Evolutionary conservation across 106 monocot genomes (phyloP).

Genomic region (Vanilla planifolia): DNA sequence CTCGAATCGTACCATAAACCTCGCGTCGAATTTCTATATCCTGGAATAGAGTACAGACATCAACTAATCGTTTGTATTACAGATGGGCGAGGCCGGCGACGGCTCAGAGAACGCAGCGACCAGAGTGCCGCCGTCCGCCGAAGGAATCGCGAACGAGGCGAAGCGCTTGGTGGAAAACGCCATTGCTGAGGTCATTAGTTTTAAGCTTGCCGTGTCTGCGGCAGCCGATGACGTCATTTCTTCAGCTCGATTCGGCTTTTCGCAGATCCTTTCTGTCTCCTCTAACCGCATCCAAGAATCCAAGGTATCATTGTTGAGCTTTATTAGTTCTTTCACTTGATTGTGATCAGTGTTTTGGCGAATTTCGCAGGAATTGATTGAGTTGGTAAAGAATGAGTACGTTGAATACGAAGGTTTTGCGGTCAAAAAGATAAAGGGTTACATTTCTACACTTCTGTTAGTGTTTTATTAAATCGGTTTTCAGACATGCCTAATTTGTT

Average conservation of each 20-base stretch:
- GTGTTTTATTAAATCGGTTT: not conserved
- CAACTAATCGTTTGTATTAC: too few relatives aligned
- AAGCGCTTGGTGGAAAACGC: conserved; percentile 29
- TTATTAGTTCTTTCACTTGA: not conserved
- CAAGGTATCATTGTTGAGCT: conserved; percentile 10
- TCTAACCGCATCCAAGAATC: conserved; percentile 27
- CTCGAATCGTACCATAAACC: too few relatives aligned
- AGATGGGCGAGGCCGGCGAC: conserved; percentile 7
- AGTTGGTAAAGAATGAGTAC: conserved; percentile 29
- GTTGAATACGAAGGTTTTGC: conserved; percentile 29
- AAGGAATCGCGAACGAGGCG: not conserved
- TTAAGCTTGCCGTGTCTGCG: conserved; percentile 16
- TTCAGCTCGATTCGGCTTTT: conserved; percentile 22
- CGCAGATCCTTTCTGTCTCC: conserved; percentile 28
- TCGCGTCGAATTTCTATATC: too few relatives aligned
- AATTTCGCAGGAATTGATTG: conserved; percentile 17
- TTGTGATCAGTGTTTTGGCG: not conserved
- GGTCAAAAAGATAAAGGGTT: conserved; percentile 64
- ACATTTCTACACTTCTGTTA: not conserved
- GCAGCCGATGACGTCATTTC: conserved; percentile 20
- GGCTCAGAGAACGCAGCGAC: conserved; percentile 1
- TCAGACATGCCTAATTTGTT: not conserved
- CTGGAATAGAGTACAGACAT: too few relatives aligned
- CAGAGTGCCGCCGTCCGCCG: not conserved
- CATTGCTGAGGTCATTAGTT: conserved; percentile 16